Conservation (phyloP, 768 basidiomycete genomes). For the Amanita brunnescens region DNA sequence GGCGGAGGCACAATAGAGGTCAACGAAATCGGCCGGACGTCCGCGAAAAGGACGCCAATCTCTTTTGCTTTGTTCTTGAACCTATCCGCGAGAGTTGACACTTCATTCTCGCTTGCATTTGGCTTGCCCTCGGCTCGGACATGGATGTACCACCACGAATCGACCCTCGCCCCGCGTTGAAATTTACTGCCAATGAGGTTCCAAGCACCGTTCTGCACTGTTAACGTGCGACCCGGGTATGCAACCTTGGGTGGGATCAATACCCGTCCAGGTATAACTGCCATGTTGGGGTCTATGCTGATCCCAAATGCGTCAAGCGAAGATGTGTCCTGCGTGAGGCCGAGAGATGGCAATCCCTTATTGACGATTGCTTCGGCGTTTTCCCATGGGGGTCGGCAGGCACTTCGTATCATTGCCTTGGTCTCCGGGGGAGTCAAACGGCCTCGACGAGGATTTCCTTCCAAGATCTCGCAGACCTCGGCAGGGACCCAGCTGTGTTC, state of each 20-base stretch:
- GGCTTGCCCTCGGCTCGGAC: background rate
- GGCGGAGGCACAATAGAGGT: background rate
- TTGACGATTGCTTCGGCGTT: background rate
- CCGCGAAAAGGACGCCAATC: background rate
- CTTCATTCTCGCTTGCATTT: background rate
- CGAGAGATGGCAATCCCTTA: background rate
- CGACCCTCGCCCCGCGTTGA: background rate
- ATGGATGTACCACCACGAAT: background rate
- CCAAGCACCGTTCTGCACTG: background rate
- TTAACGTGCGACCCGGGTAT: background rate
- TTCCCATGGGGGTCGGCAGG: constrained; percentile 50
- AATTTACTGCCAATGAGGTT: background rate
- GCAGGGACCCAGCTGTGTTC: constrained; percentile 41
- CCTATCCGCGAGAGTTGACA: background rate
- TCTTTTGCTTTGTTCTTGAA: background rate
- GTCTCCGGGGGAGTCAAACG: constrained; percentile 54
- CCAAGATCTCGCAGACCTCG: constrained; percentile 58
- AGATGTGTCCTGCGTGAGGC: background rate
- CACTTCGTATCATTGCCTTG: constrained; percentile 57
- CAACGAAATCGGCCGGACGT: background rate
- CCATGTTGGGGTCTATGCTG: background rate
- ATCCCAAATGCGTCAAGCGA: background rate
- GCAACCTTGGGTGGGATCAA: background rate
- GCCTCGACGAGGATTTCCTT: constrained; percentile 50
- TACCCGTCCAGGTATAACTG: background rate